Percentiles rank a stretch among this genome's conserved stretches.
These are phyloP conservation scores for Tuber borchii DNA, from an alignment of 495 filamentous ascomycete species.

Conservation along the genomic window DNA sequence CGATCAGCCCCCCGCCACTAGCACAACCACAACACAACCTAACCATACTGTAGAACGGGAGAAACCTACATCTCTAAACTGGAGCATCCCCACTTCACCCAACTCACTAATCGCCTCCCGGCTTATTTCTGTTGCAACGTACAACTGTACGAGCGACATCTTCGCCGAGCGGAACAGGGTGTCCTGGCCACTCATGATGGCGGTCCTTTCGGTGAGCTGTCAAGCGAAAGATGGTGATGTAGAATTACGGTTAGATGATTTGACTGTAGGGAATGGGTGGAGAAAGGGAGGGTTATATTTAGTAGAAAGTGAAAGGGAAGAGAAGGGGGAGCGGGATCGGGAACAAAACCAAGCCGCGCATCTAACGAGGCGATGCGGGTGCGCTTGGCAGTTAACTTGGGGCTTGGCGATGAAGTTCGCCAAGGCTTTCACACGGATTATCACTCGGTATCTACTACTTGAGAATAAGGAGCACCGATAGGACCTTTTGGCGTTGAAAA, in stretches of 20 bases:
- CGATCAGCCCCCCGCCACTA: neutral
- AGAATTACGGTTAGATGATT: neutral
- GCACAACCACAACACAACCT: neutral
- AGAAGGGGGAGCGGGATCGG: neutral
- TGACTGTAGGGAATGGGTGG: neutral
- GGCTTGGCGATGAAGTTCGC: neutral
- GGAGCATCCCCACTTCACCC: conserved; percentile 88
- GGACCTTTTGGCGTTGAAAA: no score
- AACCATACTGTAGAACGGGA: neutral
- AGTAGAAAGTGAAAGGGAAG: neutral
- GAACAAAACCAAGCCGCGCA: neutral
- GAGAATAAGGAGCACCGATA: no score
- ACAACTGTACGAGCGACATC: conserved; percentile 99
- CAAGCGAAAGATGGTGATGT: neutral
- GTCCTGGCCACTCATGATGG: conserved; percentile 59
- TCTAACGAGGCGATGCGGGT: neutral
- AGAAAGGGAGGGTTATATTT: neutral
- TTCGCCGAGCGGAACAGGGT: conserved; percentile 99
- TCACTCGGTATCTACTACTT: neutral
- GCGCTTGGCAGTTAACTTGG: neutral
- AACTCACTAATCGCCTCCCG: conserved; percentile 94
- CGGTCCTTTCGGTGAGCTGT: conserved; percentile 9
- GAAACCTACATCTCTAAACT: conserved; percentile 86
- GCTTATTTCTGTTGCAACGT: conserved; percentile 96
- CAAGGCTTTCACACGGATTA: neutral